Base-by-base conservation (phyloP, 768 basidiomycete species). In the Trametes cinnabarina region DNA sequence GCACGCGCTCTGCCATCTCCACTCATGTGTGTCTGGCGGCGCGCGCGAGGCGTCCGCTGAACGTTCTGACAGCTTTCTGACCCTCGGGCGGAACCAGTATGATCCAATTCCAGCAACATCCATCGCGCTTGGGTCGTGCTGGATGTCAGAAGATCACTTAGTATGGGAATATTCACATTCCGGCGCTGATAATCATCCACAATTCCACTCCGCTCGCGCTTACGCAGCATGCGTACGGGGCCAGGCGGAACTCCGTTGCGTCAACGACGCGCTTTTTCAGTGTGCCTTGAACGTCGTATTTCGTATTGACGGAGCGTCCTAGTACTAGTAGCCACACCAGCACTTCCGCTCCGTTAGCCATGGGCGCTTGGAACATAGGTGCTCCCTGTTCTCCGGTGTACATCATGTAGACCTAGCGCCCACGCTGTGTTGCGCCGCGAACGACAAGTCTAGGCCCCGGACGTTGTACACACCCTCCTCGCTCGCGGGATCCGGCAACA, bases 351-450 rank as follows among this genome's bases (percentile, higher is more conserved):
- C 40, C 41, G 10, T 3, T n/a, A 32, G 30, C 41, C 41, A 42
- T 20, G 22, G n/a, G 40, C 20, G 30, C 12, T 32, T 32, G 30
- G 30, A 52, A 34, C 26, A 40, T 43, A 54, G 14, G 43, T 47
- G 32, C 22, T 11, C 14, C 20, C 14, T 6, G 23, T 46, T 25
- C 23, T 30, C 30, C 51, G 51, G 51, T 22, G 19, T 39, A 55
- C 54, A 55, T 55, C 54, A 47, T 47, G 23, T 44, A 30, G 26
- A 12, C 54, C 54, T 55, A 32, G 54, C 54, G 54, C 54, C 54
- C 54, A n/a, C n/a, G 53, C 6, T 20, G n/a, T n/a, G n/a, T n/a
- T n/a, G n/a, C n/a, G n/a, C n/a, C n/a, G n/a, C n/a, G n/a, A n/a
- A n/a, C n/a, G n/a, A n/a, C n/a, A n/a, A n/a, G n/a, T n/a, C n/a